These are phyloP conservation scores for Yamadazyma atlantica DNA, from an alignment of 1,139 yeast species.

Conservation along the genomic window DNA sequence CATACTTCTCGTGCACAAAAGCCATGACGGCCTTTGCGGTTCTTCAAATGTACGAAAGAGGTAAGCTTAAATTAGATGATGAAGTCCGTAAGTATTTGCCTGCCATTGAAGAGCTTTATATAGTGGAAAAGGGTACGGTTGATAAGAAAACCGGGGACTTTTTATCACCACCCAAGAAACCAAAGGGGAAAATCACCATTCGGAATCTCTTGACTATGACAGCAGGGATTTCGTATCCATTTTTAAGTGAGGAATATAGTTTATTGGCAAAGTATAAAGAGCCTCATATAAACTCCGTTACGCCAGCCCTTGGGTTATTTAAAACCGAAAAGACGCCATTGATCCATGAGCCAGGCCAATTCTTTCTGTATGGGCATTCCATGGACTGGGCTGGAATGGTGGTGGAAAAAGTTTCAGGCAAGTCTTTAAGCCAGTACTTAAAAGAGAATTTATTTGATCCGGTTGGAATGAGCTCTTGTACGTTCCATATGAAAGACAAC, in stretches of 20 bases:
- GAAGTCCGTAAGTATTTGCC: slow-evolving; percentile 43
- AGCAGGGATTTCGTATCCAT: slow-evolving; percentile 51
- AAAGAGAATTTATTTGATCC: slow-evolving; percentile 42
- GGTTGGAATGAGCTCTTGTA: slow-evolving; percentile 39
- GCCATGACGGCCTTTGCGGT: slow-evolving; percentile 47
- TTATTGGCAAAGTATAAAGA: slow-evolving; percentile 10
- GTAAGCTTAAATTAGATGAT: slow-evolving; percentile 40
- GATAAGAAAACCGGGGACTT: slow-evolving; percentile 37
- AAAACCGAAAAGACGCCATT: slow-evolving; percentile 38
- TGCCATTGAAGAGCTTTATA: slow-evolving; percentile 37
- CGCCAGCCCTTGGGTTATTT: slow-evolving; percentile 28
- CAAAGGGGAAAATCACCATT: slow-evolving; percentile 41
- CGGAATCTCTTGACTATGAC: slow-evolving; percentile 52
- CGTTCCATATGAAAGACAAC: slow-evolving; percentile 31
- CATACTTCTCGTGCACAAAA: slow-evolving; percentile 50
- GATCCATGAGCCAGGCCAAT: slow-evolving; percentile 52
- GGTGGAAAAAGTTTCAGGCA: slow-evolving; percentile 43
- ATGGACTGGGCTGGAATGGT: slow-evolving; percentile 56
- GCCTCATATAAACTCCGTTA: slow-evolving; percentile 9
- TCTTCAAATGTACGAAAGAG: slow-evolving; percentile 46
- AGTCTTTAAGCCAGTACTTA: slow-evolving; percentile 41
- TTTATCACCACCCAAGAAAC: slow-evolving; percentile 26
- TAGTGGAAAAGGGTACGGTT: slow-evolving; percentile 37
- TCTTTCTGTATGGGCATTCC: slow-evolving; percentile 51
- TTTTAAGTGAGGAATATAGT: slow-evolving; percentile 24